phyloP scores from a whole-genome alignment of 2,329 filamentous ascomycete species.

The Pseudogymnoascus sp. region DNA sequence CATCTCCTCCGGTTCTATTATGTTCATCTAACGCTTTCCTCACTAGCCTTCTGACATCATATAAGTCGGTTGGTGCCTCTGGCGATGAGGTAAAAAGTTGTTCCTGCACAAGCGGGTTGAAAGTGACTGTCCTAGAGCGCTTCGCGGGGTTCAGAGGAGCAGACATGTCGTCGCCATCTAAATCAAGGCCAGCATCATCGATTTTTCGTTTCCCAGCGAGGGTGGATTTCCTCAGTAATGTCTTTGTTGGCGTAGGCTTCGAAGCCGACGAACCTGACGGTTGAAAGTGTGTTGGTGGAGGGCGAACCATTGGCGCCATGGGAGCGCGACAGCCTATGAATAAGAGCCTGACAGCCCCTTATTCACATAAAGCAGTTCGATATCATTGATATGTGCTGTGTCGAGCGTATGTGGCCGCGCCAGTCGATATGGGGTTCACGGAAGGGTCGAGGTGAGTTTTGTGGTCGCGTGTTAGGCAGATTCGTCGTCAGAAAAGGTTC shows the following conservation, averaged over 20 bases:
- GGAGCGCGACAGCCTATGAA: conserved; percentile 9
- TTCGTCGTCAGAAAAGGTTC: conserved; percentile 5
- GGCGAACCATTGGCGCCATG: conserved; percentile 11
- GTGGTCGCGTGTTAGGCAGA: conserved; percentile 9
- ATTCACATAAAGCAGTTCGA: neutral
- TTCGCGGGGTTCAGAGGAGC: conserved; percentile 24
- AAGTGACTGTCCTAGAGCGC: conserved; percentile 24
- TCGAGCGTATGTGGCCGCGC: neutral
- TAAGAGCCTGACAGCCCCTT: neutral
- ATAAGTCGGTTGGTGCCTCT: neutral
- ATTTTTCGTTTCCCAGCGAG: conserved; percentile 9
- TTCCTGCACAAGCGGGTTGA: conserved; percentile 23
- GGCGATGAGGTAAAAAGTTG: conserved; percentile 2
- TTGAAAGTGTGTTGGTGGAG: conserved; percentile 7
- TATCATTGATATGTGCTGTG: neutral
- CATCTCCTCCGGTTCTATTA: conserved; percentile 35
- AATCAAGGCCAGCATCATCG: neutral
- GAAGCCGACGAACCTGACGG: neutral
- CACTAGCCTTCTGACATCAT: neutral
- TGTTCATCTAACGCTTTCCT: conserved; percentile 7
- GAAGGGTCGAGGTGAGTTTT: neutral
- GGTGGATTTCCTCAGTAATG: conserved; percentile 7
- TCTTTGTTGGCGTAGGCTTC: conserved; percentile 2
- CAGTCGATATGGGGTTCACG: neutral
- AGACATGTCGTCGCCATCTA: conserved; percentile 20